A percentile compares a stretch with the other conserved stretches of the same genome.
These are phyloP conservation scores for Graphilbum fragrans DNA, from an alignment of 2,329 filamentous ascomycete species.

Conservation along the genomic window DNA sequence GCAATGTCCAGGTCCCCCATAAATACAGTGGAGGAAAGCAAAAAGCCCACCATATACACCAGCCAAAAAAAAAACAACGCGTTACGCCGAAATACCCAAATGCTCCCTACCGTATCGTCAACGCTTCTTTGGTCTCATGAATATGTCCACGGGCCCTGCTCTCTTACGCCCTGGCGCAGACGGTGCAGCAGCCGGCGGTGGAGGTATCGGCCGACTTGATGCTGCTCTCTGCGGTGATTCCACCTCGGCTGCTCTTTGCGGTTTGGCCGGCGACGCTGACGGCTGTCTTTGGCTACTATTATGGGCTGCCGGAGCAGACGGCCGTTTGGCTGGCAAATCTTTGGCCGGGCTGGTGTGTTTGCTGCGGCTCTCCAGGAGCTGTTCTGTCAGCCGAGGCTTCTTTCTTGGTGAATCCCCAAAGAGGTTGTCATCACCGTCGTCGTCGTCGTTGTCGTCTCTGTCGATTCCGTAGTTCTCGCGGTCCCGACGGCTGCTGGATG, in stretches of 20 bases:
- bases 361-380: conserved; percentile 6
- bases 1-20: too few species aligned
- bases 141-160: conserved; percentile 34
- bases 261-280: too few species aligned
- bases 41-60: too few species aligned
- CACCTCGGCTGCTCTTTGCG: neutral
- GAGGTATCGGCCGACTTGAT: neutral
- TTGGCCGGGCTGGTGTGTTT: neutral
- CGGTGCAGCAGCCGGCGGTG: neutral
- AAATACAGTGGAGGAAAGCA: too few species aligned
- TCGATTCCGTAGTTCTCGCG: conserved; percentile 12
- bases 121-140: conserved; percentile 34
- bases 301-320: neutral
- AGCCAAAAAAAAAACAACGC: too few species aligned
- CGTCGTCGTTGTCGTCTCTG: conserved; percentile 6
- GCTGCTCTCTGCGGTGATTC: neutral
- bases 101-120: neutral
- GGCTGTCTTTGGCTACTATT: too few species aligned
- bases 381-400: conserved; percentile 5
- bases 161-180: conserved; percentile 22
- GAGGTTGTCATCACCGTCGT: conserved; percentile 5
- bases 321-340: neutral
- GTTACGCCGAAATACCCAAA: too few species aligned
- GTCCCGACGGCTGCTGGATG: neutral
- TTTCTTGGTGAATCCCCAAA: conserved; percentile 8